These are phyloP conservation scores for Dryas alaskensis DNA, from an alignment of 306 rosid species.

Conservation along the genomic window DNA sequence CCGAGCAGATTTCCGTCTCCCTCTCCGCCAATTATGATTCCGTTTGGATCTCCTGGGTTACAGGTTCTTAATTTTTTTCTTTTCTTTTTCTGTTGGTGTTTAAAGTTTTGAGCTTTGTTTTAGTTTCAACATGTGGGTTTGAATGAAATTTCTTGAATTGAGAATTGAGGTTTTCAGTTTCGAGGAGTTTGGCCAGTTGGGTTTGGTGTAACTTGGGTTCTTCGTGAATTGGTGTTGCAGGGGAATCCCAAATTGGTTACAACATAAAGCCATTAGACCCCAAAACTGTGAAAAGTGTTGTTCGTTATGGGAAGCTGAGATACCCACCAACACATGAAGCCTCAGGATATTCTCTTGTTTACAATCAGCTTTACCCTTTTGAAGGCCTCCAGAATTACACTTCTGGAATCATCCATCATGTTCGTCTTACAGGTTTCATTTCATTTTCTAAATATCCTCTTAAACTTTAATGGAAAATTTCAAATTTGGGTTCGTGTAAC, in stretches of 20 bases:
- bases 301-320: slow-evolving; percentile 48
- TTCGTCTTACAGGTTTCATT: slow-evolving; percentile 59
- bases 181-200: not conserved
- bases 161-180: not conserved
- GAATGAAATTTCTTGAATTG: not conserved
- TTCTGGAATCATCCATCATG: slow-evolving; percentile 90
- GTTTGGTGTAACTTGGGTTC: not conserved
- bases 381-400: slow-evolving; percentile 81
- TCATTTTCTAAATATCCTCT: slow-evolving; percentile 4
- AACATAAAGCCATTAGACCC: slow-evolving; percentile 68
- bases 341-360: slow-evolving; percentile 64
- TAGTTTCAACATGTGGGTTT: not conserved
- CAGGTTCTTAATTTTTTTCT: slow-evolving; percentile 36
- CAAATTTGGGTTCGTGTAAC: not conserved
- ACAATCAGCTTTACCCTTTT: slow-evolving; percentile 73
- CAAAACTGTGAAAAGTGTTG: slow-evolving; percentile 51
- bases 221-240: slow-evolving; percentile 33
- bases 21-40: slow-evolving; percentile 60
- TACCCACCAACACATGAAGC: slow-evolving; percentile 45
- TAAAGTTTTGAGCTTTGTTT: not conserved
- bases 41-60: slow-evolving; percentile 81
- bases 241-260: slow-evolving; percentile 75
- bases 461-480: not conserved
- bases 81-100: not conserved
- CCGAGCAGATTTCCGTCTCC: slow-evolving; percentile 79